Evolutionary conservation across 2,329 filamentous ascomycete genomes (phyloP).

Genomic region (Falciphora oryzae): DNA sequence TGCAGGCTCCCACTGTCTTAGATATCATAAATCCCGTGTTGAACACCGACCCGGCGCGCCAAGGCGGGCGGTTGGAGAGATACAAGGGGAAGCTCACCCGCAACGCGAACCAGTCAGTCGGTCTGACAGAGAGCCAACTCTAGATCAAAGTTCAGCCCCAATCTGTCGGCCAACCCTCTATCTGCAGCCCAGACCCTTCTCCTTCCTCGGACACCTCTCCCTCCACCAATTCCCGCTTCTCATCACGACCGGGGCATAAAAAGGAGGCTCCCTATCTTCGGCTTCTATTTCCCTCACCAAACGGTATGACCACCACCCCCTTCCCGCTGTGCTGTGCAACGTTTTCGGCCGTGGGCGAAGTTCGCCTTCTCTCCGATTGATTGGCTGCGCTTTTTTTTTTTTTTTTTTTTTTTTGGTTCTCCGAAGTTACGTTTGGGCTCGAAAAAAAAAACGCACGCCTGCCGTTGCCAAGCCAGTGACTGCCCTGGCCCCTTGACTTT

Average conservation of each 20-base stretch:
- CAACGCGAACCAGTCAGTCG: no score
- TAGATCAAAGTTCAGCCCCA: not conserved
- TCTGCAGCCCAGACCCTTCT: not conserved
- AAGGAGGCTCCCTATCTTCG: not conserved
- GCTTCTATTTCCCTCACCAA: not conserved
- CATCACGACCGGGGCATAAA: no score
- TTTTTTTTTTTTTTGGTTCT: not conserved
- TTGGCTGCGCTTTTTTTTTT: not conserved
- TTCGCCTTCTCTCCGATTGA: not conserved
- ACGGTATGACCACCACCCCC: not conserved
- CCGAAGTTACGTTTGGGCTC: not conserved
- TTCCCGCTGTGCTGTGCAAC: not conserved
- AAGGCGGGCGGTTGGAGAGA: not conserved
- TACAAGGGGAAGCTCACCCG: not conserved
- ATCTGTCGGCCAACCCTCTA: not conserved
- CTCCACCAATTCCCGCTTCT: no score
- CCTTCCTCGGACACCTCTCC: no score
- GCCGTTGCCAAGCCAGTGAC: not conserved
- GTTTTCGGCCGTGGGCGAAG: not conserved
- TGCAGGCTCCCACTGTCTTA: not conserved
- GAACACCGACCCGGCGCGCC: no score
- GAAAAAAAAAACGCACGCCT: not conserved
- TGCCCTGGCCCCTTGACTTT: not conserved
- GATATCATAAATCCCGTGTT: not conserved
- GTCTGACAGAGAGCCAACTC: not conserved